phyloP scores from a whole-genome alignment of 208 protist genomes.

The Trypanosoma mega region DNA sequence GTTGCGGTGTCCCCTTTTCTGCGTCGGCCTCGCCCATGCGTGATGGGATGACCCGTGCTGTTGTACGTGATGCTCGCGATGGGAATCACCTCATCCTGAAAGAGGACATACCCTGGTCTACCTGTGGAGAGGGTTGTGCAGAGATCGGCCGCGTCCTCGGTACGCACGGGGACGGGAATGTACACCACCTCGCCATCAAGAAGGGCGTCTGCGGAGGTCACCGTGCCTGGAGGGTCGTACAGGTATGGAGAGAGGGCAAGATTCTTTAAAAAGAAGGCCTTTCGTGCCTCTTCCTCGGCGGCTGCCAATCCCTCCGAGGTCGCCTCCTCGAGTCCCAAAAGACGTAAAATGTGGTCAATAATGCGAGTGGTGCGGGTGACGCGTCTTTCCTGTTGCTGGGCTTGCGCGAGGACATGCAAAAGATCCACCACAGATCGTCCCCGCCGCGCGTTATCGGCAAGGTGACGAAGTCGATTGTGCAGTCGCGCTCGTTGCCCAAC shows the following conservation, averaged over 20 bases:
- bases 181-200: conserved; percentile 22
- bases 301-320: background rate
- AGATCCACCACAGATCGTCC: background rate
- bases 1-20: no score
- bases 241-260: conserved; percentile 27
- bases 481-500: conserved; percentile 16
- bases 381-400: conserved; percentile 1
- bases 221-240: background rate
- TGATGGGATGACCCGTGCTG: background rate
- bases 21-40: background rate
- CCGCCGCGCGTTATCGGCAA: conserved; percentile 3
- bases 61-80: conserved; percentile 21
- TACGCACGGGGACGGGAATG: conserved; percentile 22
- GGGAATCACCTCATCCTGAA: conserved; percentile 39
- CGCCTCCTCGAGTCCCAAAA: background rate
- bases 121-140: conserved; percentile 15
- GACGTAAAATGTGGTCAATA: conserved; percentile 15
- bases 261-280: conserved; percentile 25
- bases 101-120: conserved; percentile 30
- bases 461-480: conserved; percentile 4
- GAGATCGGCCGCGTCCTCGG: conserved; percentile 10
- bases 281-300: background rate
- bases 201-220: background rate
- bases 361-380: conserved; percentile 2
- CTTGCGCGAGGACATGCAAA: conserved; percentile 10